Conservation (phyloP, 2,329 filamentous ascomycete species). For the Phialophora macrospora region DNA sequence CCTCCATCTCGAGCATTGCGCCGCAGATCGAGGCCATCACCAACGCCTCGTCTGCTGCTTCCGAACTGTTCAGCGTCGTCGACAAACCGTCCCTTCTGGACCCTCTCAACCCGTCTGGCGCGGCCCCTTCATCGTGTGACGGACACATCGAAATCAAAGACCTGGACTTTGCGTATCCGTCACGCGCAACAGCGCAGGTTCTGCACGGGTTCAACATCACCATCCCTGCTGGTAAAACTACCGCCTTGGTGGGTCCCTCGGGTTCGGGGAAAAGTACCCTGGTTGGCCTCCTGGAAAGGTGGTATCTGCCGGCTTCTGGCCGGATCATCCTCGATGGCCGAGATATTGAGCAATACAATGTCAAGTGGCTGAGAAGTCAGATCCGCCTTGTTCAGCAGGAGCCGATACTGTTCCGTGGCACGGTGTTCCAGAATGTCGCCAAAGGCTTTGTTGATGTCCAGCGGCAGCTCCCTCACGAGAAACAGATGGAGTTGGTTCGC, state of each 20-base stretch:
- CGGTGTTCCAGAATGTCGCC: conserved; percentile 66
- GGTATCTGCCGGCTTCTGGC: conserved; percentile 51
- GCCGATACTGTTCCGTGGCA: conserved; percentile 69
- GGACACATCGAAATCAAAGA: conserved; percentile 64
- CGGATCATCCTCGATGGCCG: conserved; percentile 61
- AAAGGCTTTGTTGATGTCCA: conserved; percentile 56
- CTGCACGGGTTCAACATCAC: conserved; percentile 44
- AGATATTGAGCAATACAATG: conserved; percentile 61
- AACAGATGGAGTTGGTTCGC: conserved; percentile 47
- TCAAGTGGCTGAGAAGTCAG: conserved; percentile 63
- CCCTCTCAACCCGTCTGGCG: conserved; percentile 71
- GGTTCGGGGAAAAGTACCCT: conserved; percentile 55
- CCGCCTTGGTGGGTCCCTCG: conserved; percentile 52
- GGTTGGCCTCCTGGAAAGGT: conserved; percentile 50
- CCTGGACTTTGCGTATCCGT: conserved; percentile 73
- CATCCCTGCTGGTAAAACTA: conserved; percentile 47
- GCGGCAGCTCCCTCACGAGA: conserved; percentile 42
- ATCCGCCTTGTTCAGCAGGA: conserved; percentile 72
- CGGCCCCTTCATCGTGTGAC: conserved; percentile 54
- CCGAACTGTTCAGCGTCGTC: conserved; percentile 78
- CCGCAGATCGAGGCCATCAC: conserved; percentile 51
- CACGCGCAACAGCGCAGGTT: conserved; percentile 45
- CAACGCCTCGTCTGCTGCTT: conserved; percentile 50
- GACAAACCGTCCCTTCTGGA: conserved; percentile 86
- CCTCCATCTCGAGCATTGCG: conserved; percentile 36